Conservation (phyloP, 169 alveolate genomes). For the Toxoplasma gondii region DNA sequence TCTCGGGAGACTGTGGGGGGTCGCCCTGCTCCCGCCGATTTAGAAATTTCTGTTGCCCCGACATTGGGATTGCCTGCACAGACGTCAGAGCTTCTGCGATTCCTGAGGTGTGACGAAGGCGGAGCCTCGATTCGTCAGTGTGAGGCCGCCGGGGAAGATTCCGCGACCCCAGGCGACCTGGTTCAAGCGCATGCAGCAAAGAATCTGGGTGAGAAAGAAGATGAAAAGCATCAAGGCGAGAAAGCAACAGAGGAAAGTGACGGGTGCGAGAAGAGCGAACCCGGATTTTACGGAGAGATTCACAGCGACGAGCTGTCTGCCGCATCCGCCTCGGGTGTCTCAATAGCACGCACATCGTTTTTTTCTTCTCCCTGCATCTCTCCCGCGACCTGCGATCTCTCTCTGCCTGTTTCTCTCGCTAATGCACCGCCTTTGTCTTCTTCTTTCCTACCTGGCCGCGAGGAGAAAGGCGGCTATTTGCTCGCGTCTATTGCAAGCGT, state of each 20-base stretch:
- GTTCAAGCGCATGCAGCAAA: too few species aligned
- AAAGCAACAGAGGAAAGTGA: too few species aligned
- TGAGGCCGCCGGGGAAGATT: too few species aligned
- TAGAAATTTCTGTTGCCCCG: neutral
- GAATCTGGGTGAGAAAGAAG: too few species aligned
- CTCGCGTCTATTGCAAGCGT: too few species aligned
- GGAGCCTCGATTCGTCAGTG: too few species aligned
- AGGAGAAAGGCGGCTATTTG: too few species aligned
- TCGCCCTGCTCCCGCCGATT: neutral
- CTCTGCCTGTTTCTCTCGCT: neutral
- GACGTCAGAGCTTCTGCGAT: neutral
- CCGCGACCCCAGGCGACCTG: too few species aligned
- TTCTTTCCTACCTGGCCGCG: neutral
- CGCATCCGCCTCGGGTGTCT: neutral
- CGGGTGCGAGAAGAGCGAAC: neutral
- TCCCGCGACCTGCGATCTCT: neutral
- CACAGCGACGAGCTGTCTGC: neutral
- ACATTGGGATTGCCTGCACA: neutral
- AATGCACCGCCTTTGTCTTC: neutral
- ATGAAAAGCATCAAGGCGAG: too few species aligned
- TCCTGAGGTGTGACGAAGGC: neutral
- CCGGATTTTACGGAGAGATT: neutral
- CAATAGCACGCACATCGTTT: neutral
- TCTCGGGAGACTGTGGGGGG: neutral
- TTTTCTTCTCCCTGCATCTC: neutral